Conservation (phyloP, 148 eudicot genomes). For the Nepenthes mirabilis region DNA sequence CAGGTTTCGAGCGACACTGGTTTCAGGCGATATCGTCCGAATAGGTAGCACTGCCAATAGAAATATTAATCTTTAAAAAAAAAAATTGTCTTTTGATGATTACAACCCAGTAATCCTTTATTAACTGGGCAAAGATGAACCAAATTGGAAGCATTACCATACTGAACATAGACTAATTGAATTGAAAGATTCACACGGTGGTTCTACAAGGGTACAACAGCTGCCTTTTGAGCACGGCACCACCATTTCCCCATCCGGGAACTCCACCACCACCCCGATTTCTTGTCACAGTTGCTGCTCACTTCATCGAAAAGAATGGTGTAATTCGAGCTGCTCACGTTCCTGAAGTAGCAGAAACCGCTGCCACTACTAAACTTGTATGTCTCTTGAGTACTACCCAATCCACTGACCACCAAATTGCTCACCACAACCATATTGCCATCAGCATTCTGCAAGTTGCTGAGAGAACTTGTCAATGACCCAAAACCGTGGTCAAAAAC, state of each 20-base stretch:
- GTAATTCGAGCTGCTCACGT: slow-evolving; percentile 62
- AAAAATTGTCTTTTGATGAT: too few species aligned
- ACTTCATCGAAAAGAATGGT: slow-evolving; percentile 56
- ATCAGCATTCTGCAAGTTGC: slow-evolving; percentile 33
- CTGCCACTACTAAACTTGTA: slow-evolving; percentile 22
- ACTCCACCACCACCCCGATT: neutral
- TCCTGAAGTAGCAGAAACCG: slow-evolving; percentile 45
- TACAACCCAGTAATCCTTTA: too few species aligned
- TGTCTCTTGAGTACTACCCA: slow-evolving; percentile 38
- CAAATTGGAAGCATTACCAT: too few species aligned
- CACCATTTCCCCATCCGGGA: slow-evolving; percentile 3
- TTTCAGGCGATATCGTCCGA: too few species aligned
- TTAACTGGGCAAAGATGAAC: too few species aligned
- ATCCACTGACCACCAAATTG: slow-evolving; percentile 34
- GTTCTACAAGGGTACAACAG: neutral
- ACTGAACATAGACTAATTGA: too few species aligned
- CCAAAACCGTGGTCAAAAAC: slow-evolving; percentile 6
- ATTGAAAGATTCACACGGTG: neutral
- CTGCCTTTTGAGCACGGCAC: neutral
- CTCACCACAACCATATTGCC: slow-evolving; percentile 34
- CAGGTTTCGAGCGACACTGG: too few species aligned
- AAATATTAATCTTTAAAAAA: too few species aligned
- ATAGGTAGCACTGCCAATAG: too few species aligned
- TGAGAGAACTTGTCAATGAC: slow-evolving; percentile 11
- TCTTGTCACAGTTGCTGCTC: slow-evolving; percentile 26